A percentile compares a stretch with the other conserved stretches of the same genome.
Conservation (phyloP, 805 yeast species). For the Candida incommunis region DNA sequence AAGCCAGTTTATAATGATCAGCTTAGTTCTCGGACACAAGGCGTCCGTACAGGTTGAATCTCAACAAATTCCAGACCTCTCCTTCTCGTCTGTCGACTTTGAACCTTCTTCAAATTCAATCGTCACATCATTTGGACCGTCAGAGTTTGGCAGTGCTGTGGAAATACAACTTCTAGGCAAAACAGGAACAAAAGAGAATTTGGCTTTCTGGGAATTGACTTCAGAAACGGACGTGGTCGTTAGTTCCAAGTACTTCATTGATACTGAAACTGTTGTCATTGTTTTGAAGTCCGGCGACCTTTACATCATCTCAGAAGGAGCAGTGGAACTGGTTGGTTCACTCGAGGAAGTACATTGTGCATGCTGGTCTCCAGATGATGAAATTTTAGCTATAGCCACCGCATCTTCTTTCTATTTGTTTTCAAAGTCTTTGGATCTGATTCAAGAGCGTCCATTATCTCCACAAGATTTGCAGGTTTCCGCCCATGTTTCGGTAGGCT, state of each 20-base stretch:
- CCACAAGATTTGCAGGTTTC: conserved; percentile 53
- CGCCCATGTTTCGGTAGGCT: conserved; percentile 88
- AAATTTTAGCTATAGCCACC: conserved; percentile 59
- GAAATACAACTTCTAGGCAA: conserved; percentile 53
- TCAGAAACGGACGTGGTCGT: conserved; percentile 22
- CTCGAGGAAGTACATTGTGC: conserved; percentile 67
- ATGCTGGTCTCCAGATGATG: conserved; percentile 86
- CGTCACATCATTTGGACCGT: conserved; percentile 46
- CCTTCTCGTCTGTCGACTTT: conserved; percentile 40
- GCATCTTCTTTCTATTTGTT: conserved; percentile 44
- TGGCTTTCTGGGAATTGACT: conserved; percentile 43
- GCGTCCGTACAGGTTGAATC: conserved; percentile 32
- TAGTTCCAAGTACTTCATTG: conserved; percentile 56
- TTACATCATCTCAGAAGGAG: conserved; percentile 33
- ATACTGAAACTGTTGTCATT: conserved; percentile 48
- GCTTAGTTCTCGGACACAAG: conserved; percentile 13
- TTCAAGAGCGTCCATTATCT: conserved; percentile 46
- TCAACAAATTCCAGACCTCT: conserved; percentile 48
- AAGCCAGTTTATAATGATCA: too few relatives aligned
- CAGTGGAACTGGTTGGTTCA: conserved; percentile 65
- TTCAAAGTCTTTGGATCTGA: conserved; percentile 66
- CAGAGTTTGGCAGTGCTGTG: conserved; percentile 36
- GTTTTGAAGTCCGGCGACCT: conserved; percentile 70
- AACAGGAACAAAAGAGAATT: conserved; percentile 38
- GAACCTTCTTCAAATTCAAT: conserved; percentile 65